Evolutionary conservation across 768 basidiomycete species (phyloP).

Genomic region (Boletus vermiculosoides): DNA sequence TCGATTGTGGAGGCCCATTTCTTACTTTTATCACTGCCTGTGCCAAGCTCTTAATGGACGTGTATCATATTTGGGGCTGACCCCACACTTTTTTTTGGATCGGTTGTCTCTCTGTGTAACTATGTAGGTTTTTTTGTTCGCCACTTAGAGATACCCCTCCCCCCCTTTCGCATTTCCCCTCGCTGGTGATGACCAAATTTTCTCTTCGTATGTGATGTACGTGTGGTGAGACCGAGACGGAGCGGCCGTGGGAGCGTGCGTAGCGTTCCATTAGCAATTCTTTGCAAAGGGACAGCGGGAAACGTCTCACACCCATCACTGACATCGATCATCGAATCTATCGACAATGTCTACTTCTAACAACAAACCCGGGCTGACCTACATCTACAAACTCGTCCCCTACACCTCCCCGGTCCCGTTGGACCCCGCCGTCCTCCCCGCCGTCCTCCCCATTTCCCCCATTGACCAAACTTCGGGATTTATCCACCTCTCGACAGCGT

Average conservation of each 20-base stretch:
- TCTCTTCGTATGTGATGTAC: background rate
- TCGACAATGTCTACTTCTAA: conserved; percentile 4
- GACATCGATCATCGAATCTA: background rate
- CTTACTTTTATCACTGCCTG: conserved; percentile 11
- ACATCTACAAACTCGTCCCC: conserved; percentile 62
- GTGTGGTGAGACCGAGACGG: background rate
- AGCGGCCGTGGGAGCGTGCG: background rate
- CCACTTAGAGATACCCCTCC: conserved; percentile 30
- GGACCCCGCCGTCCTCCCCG: conserved; percentile 38
- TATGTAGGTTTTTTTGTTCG: conserved; percentile 20
- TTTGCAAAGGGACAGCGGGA: too few species aligned
- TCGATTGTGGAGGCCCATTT: conserved; percentile 9
- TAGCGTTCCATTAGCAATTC: too few species aligned
- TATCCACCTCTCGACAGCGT: conserved; percentile 55
- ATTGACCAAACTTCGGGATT: conserved; percentile 49
- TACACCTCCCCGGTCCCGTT: conserved; percentile 38
- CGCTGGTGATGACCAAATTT: background rate
- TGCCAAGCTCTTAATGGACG: conserved; percentile 18
- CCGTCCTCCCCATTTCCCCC: conserved; percentile 46
- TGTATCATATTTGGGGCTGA: conserved; percentile 16
- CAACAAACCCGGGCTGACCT: conserved; percentile 42
- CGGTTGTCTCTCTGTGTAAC: conserved; percentile 22
- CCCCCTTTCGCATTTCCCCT: background rate
- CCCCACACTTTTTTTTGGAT: conserved; percentile 12
- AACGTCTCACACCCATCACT: background rate